Conservation (phyloP, 2,329 filamentous ascomycete genomes). For the Pseudogymnoascus sp. region DNA sequence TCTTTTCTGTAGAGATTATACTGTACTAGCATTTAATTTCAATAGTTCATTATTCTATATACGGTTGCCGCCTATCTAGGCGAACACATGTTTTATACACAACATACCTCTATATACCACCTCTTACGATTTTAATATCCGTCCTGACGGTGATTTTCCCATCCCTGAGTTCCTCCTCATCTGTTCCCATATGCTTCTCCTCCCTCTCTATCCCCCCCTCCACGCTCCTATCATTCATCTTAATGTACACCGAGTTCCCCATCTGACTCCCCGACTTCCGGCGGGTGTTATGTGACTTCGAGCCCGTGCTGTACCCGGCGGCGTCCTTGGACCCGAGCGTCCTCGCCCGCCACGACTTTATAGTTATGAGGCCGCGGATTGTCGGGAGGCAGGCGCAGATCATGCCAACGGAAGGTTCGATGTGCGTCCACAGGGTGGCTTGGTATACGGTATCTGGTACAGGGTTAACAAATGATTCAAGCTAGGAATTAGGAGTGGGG, state of each 20-base stretch:
- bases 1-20: background rate
- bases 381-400: slow-evolving; percentile 16
- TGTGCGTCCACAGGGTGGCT: slow-evolving; percentile 12
- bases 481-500: background rate
- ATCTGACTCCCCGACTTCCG: slow-evolving; percentile 10
- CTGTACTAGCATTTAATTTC: background rate
- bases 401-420: slow-evolving; percentile 14
- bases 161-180: background rate
- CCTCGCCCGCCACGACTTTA: background rate
- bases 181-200: background rate
- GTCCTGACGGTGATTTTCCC: background rate
- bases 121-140: background rate
- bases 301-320: background rate
- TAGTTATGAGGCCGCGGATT: background rate
- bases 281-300: background rate
- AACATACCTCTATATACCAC: background rate
- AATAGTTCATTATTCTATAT: background rate
- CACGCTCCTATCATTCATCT: background rate
- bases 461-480: background rate
- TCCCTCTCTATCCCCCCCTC: slow-evolving; percentile 8
- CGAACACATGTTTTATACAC: background rate
- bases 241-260: slow-evolving; percentile 2
- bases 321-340: background rate
- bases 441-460: background rate
- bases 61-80: background rate